Evolutionary conservation across 2,329 filamentous ascomycete genomes (phyloP), one percentile per base, ranked within the genome.

Genomic region (Diaporthe helianthi): DNA sequence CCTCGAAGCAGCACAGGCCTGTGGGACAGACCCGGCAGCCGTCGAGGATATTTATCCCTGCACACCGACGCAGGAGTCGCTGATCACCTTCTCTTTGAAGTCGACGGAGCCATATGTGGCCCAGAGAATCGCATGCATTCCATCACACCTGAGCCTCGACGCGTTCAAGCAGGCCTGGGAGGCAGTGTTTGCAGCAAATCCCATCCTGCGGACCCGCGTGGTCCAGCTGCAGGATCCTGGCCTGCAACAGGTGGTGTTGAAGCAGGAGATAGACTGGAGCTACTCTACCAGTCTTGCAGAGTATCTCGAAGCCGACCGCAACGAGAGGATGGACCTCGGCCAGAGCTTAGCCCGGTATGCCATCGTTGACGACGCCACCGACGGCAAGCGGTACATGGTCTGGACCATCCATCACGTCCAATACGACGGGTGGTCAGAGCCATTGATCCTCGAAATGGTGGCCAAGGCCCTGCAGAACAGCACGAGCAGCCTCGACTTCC

Each of bases 21-120:
- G 76, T 63, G 65, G 70, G 29, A 67, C 73, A 2, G 65, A 72
- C 17, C 33, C 63, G 1, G 53, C 64, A 6, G 60, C 70, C 5
- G 72, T 80, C n/a, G 76, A 81, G 38, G 80, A 83, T 65, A 74
- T 81, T 0, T 82, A 80, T 53, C 80, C 80, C 2, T 79, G 78
- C 71, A 77, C 79, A 8, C 75, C 78, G 1, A 72, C 78, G 4
- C 82, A 83, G 54, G 79, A 81, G 71, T 76, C 76, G 0, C 71
- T 83, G 0, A 72, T 83, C 31, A 76, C 79, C 0, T 72, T 82
- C 9, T 76, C 80, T 1, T 63, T 75, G 24, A 77, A 78, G 36
- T 68, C 74, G 1, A 58, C 71, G 4, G 77, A 77, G 19, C 73
- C 75, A 0, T 83, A 83, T 53, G 74, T 82, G n/a, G 76, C 78